phyloP scores from a whole-genome alignment of 345 rosid species.

The Gossypium arboreum region DNA sequence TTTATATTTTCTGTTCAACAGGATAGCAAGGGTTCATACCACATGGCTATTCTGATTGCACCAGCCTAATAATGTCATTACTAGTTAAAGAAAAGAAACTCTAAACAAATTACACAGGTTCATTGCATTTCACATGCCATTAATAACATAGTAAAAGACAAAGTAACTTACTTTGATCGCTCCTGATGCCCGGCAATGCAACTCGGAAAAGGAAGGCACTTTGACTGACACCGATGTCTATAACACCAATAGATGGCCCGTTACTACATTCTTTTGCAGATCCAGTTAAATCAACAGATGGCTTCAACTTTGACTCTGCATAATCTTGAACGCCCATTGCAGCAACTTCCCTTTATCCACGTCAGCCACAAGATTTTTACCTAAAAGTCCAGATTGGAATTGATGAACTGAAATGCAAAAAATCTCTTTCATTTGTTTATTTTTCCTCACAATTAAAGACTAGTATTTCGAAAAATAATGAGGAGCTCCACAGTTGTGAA shows the following conservation, averaged over 20 bases:
- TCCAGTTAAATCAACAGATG: constrained; percentile 40
- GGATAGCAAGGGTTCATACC: not conserved
- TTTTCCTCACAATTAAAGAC: not conserved
- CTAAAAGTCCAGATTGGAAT: not conserved
- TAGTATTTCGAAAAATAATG: not conserved
- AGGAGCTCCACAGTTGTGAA: not conserved
- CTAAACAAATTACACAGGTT: not conserved
- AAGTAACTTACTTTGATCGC: constrained; percentile 44
- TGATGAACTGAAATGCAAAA: not conserved
- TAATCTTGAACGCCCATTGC: constrained; percentile 24
- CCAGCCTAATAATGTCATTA: not conserved
- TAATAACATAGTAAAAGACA: not conserved
- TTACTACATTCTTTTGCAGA: constrained; percentile 46
- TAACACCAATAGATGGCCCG: constrained; percentile 58
- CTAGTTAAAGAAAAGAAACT: not conserved
- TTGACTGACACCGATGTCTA: constrained; percentile 63
- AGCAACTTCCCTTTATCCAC: not conserved
- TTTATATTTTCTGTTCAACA: not conserved
- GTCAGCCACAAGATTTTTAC: not conserved
- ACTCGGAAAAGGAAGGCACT: constrained; percentile 67
- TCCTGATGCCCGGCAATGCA: constrained; percentile 57
- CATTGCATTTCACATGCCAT: not conserved
- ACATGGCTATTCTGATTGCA: not conserved
- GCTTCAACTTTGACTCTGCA: constrained; percentile 22
- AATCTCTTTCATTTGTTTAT: not conserved